phyloP scores from a whole-genome alignment of 1,139 yeast species.

The Blastobotrys apis region DNA sequence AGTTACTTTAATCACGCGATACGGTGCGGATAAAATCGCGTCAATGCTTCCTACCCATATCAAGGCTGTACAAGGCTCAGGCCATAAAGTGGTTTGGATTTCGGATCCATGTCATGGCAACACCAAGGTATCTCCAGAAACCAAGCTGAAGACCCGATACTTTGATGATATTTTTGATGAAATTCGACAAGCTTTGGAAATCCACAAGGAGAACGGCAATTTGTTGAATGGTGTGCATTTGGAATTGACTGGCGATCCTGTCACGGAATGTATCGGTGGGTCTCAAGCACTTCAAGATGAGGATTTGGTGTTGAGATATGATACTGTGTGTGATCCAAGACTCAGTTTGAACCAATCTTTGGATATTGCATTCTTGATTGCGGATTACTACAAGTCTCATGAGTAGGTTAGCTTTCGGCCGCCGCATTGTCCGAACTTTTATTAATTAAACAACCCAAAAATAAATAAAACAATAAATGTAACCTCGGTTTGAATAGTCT shows the following conservation, averaged over 20 bases:
- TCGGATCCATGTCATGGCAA: constrained; percentile 45
- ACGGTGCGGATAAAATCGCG: constrained; percentile 39
- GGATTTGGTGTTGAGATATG: constrained; percentile 39
- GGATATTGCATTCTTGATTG: constrained; percentile 42
- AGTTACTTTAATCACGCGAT: constrained; percentile 42
- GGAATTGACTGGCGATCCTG: constrained; percentile 44
- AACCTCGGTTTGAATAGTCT: too few species aligned
- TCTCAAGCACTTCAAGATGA: constrained; percentile 40
- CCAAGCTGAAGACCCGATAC: constrained; percentile 42
- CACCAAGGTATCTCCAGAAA: constrained; percentile 39
- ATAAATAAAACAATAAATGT: too few species aligned
- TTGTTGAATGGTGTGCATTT: constrained; percentile 41
- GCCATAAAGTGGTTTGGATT: constrained; percentile 43
- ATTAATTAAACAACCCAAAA: too few species aligned
- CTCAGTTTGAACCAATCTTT: constrained; percentile 39
- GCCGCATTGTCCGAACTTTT: too few species aligned
- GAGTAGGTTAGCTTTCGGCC: too few species aligned
- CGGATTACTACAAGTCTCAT: constrained; percentile 33
- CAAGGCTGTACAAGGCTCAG: constrained; percentile 37
- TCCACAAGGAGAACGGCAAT: constrained; percentile 36
- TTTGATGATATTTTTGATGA: constrained; percentile 42
- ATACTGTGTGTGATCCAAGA: constrained; percentile 45
- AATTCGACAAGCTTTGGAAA: constrained; percentile 36
- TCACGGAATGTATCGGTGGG: constrained; percentile 46
- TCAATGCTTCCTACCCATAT: constrained; percentile 39